Base-by-base conservation (phyloP, 192 early-diverging fungal species). In the Linderina pennispora region DNA sequence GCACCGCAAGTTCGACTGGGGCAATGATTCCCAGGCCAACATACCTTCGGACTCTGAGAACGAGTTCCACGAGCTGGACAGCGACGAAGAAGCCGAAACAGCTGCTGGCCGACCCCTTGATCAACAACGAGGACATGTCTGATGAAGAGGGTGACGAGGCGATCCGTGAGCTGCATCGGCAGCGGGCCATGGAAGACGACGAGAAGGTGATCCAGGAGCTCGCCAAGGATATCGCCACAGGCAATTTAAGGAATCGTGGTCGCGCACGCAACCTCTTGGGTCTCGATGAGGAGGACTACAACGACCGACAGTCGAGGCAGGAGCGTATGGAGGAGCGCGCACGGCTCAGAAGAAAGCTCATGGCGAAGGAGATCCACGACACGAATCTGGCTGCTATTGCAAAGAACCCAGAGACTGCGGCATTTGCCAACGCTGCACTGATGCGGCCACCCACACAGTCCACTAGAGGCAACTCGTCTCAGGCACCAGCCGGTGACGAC, bases 361-460 rank as follows among this genome's bases (percentile, higher is more conserved):
- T 41, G 21, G 54, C 49, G 2, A 19, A 50, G 11, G 68, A 65
- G 50, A 72, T 72, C 35, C 62, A 64, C 31, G 68, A 72, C 9
- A 45, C 45, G 0, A 64, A 48, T 33, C 15, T 72, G 47, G 62
- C 62, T 0, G 58, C 48, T 24, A 72, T 64, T 41, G 74, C 74
- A 9, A 51, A 41, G 24, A 61, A 76, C 33, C 74, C 74, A 0
- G 66, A 76, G 33, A 76, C 74, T 0, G 65, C 74, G 7, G 74
- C 74, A 1, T 76, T 76, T 62, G 74, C 74, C 2, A 62, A 48
- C 1, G 61, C 67, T 0, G 74, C 74, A 17, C 42, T 72, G 21
- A 70, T 70, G 66, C 65, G 65, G 17, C 41, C 47, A 15, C 49
- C 51, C 5, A 31, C 5, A 5, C 5, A 5, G 28, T 5, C 28